A percentile compares a stretch with the other conserved stretches of the same genome.
Conservation (phyloP, 495 filamentous ascomycete species). For the Cercophora scortea region DNA sequence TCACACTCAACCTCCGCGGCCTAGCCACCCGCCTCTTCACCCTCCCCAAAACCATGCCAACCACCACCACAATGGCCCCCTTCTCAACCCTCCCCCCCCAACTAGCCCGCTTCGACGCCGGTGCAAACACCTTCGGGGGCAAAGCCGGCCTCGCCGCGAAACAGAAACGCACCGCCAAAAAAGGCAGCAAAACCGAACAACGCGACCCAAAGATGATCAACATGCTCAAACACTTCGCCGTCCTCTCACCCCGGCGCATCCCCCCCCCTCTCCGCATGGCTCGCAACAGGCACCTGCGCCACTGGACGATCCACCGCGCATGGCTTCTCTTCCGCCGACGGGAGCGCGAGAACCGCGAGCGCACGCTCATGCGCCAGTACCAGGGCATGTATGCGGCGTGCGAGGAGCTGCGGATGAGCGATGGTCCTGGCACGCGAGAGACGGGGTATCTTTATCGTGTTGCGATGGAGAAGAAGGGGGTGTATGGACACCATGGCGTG, state of each 20-base stretch:
- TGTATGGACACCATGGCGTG: constrained; percentile 54
- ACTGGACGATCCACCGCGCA: constrained; percentile 99
- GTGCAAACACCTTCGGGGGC: background rate
- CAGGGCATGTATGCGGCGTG: constrained; percentile 72
- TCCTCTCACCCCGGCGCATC: constrained; percentile 20
- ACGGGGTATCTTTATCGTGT: constrained; percentile 73
- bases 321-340: constrained; percentile 68
- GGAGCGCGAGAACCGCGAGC: constrained; percentile 50
- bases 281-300: constrained; percentile 79
- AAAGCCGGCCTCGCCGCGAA: background rate
- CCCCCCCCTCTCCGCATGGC: constrained; percentile 79
- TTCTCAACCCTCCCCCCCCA: background rate
- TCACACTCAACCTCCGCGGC: constrained; percentile 17
- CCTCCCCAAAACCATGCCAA: background rate
- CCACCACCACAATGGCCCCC: constrained; percentile 2
- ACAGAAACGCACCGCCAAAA: constrained; percentile 8
- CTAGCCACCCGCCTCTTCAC: constrained; percentile 18
- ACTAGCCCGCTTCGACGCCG: background rate
- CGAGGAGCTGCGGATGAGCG: constrained; percentile 68
- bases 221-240: constrained; percentile 20
- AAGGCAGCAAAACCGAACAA: constrained; percentile 15
- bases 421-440: constrained; percentile 50
- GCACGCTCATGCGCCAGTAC: constrained; percentile 62
- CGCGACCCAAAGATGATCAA: constrained; percentile 23
- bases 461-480: constrained; percentile 77